Evolutionary conservation across 2,329 filamentous ascomycete genomes (phyloP).

Genomic region (Xylaria sp.): DNA sequence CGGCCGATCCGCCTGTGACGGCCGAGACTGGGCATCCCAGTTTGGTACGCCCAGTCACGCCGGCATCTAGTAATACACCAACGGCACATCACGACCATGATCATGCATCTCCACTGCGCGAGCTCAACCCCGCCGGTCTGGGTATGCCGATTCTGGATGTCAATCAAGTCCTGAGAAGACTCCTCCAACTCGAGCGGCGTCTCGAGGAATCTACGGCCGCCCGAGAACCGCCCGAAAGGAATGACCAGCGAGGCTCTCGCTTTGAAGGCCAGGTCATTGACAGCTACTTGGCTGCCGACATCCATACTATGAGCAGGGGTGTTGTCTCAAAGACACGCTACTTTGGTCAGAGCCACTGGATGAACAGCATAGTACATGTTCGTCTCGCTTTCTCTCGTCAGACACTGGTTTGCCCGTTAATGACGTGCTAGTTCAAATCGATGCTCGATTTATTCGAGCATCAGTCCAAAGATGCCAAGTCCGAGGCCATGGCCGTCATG

Average conservation of each 20-base stretch:
- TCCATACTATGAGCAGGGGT: conserved; percentile 46
- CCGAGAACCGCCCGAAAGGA: conserved; percentile 15
- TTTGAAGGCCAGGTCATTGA: conserved; percentile 36
- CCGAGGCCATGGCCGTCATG: conserved; percentile 51
- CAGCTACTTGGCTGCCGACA: conserved; percentile 40
- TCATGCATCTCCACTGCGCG: conserved; percentile 7
- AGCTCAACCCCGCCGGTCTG: not conserved
- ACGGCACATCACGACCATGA: conserved; percentile 8
- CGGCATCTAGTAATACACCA: conserved; percentile 22
- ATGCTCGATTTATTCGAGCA: conserved; percentile 45
- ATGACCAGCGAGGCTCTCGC: conserved; percentile 10
- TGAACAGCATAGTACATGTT: conserved; percentile 58
- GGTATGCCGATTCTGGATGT: conserved; percentile 31
- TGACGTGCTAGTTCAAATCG: conserved; percentile 39
- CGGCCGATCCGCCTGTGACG: conserved; percentile 11
- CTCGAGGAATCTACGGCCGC: conserved; percentile 48
- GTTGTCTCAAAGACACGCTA: conserved; percentile 58
- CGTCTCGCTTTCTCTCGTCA: conserved; percentile 35
- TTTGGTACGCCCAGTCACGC: conserved; percentile 27
- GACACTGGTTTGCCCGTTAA: conserved; percentile 8
- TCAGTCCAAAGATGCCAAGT: conserved; percentile 43
- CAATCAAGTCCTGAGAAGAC: conserved; percentile 51
- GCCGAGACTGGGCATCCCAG: conserved; percentile 3
- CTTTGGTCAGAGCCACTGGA: conserved; percentile 64
- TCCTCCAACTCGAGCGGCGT: conserved; percentile 59